These are phyloP conservation scores for Hanseniaspora valbyensis DNA, from an alignment of 805 yeast genomes.

Conservation along the genomic window DNA sequence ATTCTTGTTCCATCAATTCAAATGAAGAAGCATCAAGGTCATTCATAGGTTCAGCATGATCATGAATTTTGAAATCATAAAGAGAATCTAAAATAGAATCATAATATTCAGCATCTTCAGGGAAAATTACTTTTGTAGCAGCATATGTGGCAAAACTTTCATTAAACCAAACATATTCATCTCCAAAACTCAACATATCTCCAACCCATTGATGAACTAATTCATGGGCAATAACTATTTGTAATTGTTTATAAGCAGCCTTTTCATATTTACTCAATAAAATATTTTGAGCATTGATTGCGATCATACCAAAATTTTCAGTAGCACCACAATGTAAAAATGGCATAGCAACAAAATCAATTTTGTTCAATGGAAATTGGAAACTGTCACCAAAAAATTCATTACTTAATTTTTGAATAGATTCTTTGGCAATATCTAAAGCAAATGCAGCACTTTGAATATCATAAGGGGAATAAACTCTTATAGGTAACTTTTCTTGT, in stretches of 20 bases:
- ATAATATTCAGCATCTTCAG: slow-evolving; percentile 12
- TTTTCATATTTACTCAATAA: slow-evolving; percentile 26
- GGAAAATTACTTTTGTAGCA: slow-evolving; percentile 30
- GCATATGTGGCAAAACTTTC: slow-evolving; percentile 71
- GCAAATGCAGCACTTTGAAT: slow-evolving; percentile 39
- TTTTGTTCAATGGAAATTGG: slow-evolving; percentile 36
- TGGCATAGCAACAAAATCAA: slow-evolving; percentile 61
- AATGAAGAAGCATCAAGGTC: slow-evolving; percentile 12
- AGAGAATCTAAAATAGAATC: slow-evolving; percentile 1
- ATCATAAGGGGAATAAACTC: slow-evolving; percentile 44
- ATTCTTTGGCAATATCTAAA: slow-evolving; percentile 36
- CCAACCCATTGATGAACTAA: slow-evolving; percentile 76
- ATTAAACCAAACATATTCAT: slow-evolving; percentile 62
- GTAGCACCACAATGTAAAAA: slow-evolving; percentile 67
- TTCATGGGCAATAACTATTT: slow-evolving; percentile 59
- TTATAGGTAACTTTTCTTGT: slow-evolving; percentile 33
- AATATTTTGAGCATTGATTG: slow-evolving; percentile 44
- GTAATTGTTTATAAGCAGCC: slow-evolving; percentile 29
- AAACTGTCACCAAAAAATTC: not conserved
- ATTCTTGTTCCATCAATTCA: slow-evolving; percentile 15
- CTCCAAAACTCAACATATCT: slow-evolving; percentile 53
- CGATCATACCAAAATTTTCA: slow-evolving; percentile 67
- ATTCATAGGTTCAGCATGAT: not conserved
- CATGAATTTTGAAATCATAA: not conserved
- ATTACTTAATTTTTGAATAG: slow-evolving; percentile 39